These are phyloP conservation scores for Acorus gramineus DNA, from an alignment of 106 monocot genomes.

Conservation along the genomic window DNA sequence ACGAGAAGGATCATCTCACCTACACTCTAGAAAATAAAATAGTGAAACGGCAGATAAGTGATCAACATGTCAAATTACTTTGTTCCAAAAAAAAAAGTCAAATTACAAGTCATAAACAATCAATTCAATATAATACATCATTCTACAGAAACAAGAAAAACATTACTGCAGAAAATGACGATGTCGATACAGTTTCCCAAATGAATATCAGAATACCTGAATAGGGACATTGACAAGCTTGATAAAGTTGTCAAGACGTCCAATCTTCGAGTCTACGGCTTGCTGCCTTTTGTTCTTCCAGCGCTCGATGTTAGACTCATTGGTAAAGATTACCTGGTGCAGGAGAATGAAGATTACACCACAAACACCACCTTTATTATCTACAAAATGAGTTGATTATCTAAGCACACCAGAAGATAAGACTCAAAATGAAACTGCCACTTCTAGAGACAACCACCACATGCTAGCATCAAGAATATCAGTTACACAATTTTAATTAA, in stretches of 20 bases:
- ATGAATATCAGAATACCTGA: slow-evolving; percentile 42
- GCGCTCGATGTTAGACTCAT: slow-evolving; percentile 92
- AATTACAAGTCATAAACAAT: too few species aligned
- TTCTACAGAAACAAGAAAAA: too few species aligned
- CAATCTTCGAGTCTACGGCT: slow-evolving; percentile 90
- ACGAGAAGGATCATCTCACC: too few species aligned
- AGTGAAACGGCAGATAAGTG: too few species aligned
- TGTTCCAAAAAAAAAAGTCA: too few species aligned
- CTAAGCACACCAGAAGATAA: not conserved
- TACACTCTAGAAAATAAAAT: too few species aligned
- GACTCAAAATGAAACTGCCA: not conserved
- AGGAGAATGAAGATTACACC: slow-evolving; percentile 4
- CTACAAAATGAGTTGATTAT: not conserved
- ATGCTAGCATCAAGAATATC: not conserved
- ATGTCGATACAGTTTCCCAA: not conserved
- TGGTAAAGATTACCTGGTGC: slow-evolving; percentile 85
- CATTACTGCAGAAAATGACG: not conserved
- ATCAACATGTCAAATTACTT: too few species aligned
- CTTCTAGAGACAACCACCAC: not conserved
- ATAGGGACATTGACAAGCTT: slow-evolving; percentile 72
- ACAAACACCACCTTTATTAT: not conserved
- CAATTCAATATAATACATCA: too few species aligned
- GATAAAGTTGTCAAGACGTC: slow-evolving; percentile 77
- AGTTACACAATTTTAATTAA: not conserved
- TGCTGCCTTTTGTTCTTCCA: slow-evolving; percentile 93